Evolutionary conservation across 75 land plant genomes (phyloP).

Genomic region (Picea glauca): DNA sequence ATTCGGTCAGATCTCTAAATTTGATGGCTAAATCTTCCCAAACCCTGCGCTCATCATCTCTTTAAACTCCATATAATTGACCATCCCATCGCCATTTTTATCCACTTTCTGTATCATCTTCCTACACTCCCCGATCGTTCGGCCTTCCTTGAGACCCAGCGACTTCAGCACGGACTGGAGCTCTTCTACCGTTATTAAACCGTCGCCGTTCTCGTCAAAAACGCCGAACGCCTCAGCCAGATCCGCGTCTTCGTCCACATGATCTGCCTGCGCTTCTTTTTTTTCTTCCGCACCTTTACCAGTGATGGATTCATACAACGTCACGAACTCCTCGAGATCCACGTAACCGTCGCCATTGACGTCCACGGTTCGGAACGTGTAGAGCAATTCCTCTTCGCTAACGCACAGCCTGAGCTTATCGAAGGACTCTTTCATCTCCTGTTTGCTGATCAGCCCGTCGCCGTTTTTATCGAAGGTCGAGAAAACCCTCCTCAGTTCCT

Average conservation of each 20-base stretch:
- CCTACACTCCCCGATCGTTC: too few relatives aligned
- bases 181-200: too few relatives aligned
- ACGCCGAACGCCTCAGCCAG: too few relatives aligned
- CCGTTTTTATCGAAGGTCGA: slow-evolving; percentile 66
- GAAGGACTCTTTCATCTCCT: slow-evolving; percentile 64
- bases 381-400: slow-evolving; percentile 12
- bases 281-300: slow-evolving; percentile 7
- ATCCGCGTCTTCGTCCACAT: background rate
- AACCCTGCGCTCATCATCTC: too few relatives aligned
- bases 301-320: slow-evolving; percentile 17
- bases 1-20: too few relatives aligned
- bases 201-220: too few relatives aligned
- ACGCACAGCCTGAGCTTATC: slow-evolving; percentile 30
- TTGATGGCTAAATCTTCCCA: too few relatives aligned
- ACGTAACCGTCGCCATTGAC: slow-evolving; percentile 64
- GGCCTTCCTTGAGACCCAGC: too few relatives aligned
- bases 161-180: too few relatives aligned
- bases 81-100: too few relatives aligned
- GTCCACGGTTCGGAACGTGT: slow-evolving; percentile 42
- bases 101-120: too few relatives aligned
- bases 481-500: slow-evolving; percentile 49
- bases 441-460: slow-evolving; percentile 62
- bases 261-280: slow-evolving; percentile 15
- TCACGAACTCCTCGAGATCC: slow-evolving; percentile 60
- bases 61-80: too few relatives aligned